phyloP scores from a whole-genome alignment of 192 early-diverging fungal genomes.

The Fimicolochytrium jonesii region DNA sequence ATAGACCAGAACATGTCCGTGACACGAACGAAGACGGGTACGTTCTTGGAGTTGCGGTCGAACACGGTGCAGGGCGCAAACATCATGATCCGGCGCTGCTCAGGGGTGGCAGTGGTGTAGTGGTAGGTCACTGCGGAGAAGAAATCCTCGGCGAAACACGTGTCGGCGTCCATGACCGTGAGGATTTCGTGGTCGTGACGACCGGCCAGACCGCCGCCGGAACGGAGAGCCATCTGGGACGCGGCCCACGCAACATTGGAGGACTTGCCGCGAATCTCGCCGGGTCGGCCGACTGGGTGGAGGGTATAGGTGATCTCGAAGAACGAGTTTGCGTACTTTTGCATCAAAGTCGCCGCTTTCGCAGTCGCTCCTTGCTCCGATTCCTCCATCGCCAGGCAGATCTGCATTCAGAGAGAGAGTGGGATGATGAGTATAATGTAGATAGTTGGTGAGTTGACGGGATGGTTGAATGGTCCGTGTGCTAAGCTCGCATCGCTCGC shows the following conservation, averaged over 20 bases:
- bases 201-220: slow-evolving; percentile 31
- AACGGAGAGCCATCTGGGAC: slow-evolving; percentile 38
- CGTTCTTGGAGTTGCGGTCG: slow-evolving; percentile 61
- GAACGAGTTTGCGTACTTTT: slow-evolving; percentile 56
- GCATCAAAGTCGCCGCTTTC: slow-evolving; percentile 56
- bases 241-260: slow-evolving; percentile 69
- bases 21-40: slow-evolving; percentile 67
- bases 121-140: slow-evolving; percentile 50
- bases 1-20: slow-evolving; percentile 75
- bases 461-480: no score
- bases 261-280: slow-evolving; percentile 71
- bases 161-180: slow-evolving; percentile 72
- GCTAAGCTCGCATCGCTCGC: no score
- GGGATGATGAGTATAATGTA: no score
- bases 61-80: slow-evolving; percentile 54
- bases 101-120: slow-evolving; percentile 39
- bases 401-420: slow-evolving; percentile 1
- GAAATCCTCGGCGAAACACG: slow-evolving; percentile 69
- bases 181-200: slow-evolving; percentile 58
- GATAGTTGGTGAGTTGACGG: no score
- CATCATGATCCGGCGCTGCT: slow-evolving; percentile 50
- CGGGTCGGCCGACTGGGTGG: slow-evolving; percentile 61
- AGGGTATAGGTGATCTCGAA: slow-evolving; percentile 65
- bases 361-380: slow-evolving; percentile 48
- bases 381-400: slow-evolving; percentile 75